Percentiles rank a stretch among this genome's conserved stretches.
phyloP scores from a whole-genome alignment of 257 asterid species.

The Scutellaria minor region DNA sequence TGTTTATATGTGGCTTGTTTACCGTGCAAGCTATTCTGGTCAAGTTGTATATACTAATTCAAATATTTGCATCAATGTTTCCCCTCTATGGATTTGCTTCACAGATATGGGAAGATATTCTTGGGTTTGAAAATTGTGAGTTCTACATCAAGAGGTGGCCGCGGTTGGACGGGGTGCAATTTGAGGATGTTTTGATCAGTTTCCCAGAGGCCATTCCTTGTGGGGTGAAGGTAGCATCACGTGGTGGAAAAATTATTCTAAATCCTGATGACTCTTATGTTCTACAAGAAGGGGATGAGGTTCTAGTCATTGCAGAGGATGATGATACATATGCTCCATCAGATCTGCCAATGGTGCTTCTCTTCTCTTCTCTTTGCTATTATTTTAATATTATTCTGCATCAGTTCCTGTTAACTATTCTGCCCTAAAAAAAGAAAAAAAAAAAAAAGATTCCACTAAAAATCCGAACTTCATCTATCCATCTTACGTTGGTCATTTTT shows the following conservation, averaged over 20 bases:
- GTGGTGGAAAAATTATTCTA: constrained; percentile 79
- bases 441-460: background rate
- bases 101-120: constrained; percentile 96
- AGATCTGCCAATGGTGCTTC: constrained; percentile 73
- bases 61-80: constrained; percentile 22
- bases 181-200: constrained; percentile 87
- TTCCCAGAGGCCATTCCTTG: constrained; percentile 93
- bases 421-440: background rate
- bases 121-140: constrained; percentile 93
- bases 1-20: constrained; percentile 1
- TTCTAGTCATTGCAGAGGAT: constrained; percentile 94
- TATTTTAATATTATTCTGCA: constrained; percentile 27
- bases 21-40: constrained; percentile 10
- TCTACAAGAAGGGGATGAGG: constrained; percentile 85
- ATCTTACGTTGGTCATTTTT: constrained; percentile 14
- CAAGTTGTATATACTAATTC: background rate
- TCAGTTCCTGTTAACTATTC: constrained; percentile 13
- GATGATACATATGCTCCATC: constrained; percentile 86
- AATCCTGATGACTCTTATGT: constrained; percentile 85
- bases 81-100: constrained; percentile 34
- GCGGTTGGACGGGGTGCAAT: constrained; percentile 78
- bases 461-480: constrained; percentile 14
- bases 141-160: constrained; percentile 87
- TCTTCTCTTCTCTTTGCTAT: constrained; percentile 51
- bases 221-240: constrained; percentile 84